Evolutionary conservation across 2,329 filamentous ascomycete genomes (phyloP), one percentile per base, ranked within the genome.

Genomic region (Paraphoma sp.): DNA sequence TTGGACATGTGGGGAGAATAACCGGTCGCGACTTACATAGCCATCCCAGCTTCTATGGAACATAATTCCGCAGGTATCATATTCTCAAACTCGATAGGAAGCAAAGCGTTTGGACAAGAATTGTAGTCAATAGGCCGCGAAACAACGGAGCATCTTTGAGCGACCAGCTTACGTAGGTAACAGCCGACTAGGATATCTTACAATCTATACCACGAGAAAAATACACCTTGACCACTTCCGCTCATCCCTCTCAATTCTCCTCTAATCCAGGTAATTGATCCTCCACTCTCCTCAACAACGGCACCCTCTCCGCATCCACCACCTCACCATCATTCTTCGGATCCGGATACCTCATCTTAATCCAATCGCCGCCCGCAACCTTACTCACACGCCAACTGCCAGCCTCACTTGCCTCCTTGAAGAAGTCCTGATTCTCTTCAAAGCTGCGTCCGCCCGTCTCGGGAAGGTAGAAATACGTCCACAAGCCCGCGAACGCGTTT

Each of bases 361-460:
- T 74, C 62, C 73, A 88, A 59, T 81, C 82, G 3, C 86, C 86
- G 0, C 79, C 79, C 38, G 79, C 75, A 6, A 88, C 82, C 57
- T 80, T 83, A 23, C 65, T 68, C 1, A 88, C 85, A 29, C 77
- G 72, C 85, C 86, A 88, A 3, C 75, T 82, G 4, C 79, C 78
- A 2, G 79, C 78, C 45, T 85, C 77, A 44, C 73, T 76, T 2
- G 85, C 85, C 55, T 81, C 79, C 49, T 79, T 76, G 64, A 87
- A 87, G 72, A 86, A 87, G 51, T 81, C 75, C 67, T 85, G 83
- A 59, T 87, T 87, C 63, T 86, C 85, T 58, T 87, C 84, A 58
- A 87, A 87, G 47, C 80, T 83, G 28, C 86, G 68, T 0, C 84
- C 83, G 0, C 85, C 85, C 12, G 79, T 85, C 69, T 87, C 85